Conservation (phyloP, 1,284 basidiomycete genomes). For the Trichosporon coremiiforme region DNA sequence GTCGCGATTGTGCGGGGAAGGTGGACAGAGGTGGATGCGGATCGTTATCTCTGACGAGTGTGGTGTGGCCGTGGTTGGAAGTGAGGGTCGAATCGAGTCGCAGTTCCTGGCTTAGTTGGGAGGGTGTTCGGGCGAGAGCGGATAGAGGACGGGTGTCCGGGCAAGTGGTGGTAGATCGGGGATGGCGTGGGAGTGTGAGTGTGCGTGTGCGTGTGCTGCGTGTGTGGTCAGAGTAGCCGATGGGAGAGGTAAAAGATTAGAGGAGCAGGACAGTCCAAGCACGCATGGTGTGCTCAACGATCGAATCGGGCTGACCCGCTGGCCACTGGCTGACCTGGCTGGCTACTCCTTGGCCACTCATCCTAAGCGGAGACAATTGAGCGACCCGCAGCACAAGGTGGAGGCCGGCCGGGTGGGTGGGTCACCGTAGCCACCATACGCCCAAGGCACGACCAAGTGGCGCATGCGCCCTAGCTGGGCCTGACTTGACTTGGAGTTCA, state of each 20-base stretch:
- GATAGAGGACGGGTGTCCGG: background rate
- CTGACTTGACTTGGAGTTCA: no score
- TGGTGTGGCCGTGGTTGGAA: background rate
- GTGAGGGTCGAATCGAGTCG: background rate
- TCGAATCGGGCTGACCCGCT: conserved; percentile 5
- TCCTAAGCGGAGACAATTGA: conserved; percentile 7
- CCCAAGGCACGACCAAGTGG: background rate
- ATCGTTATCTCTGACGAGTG: conserved; percentile 9
- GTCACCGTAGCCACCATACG: background rate
- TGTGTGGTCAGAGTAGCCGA: background rate
- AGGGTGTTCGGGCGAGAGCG: background rate
- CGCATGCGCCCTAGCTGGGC: background rate
- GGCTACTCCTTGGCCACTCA: background rate
- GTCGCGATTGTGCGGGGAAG: background rate
- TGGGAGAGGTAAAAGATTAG: background rate
- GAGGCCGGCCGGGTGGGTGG: background rate
- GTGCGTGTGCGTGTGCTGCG: background rate
- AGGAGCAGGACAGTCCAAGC: background rate
- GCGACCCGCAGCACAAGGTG: background rate
- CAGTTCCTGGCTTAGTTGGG: background rate
- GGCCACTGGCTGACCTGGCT: background rate
- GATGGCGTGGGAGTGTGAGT: background rate
- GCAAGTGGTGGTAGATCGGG: background rate
- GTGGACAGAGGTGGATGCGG: background rate
- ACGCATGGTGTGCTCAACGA: conserved; percentile 1